Conservation (phyloP, 192 early-diverging fungal genomes). For the Diversispora eburnea region DNA sequence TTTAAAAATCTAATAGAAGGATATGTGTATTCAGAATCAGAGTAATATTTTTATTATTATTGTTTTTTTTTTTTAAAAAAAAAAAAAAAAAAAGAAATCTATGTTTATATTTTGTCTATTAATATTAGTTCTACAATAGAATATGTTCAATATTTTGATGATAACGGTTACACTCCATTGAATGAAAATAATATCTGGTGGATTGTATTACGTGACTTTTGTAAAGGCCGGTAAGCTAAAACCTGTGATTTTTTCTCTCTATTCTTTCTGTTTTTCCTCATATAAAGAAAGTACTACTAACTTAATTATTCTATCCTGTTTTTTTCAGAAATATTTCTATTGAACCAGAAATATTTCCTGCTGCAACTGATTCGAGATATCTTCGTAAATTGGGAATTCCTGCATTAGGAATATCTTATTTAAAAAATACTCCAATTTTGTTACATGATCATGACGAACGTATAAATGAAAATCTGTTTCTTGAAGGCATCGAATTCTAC, state of each 20-base stretch:
- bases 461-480: slow-evolving; percentile 68
- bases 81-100: not conserved
- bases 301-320: not conserved
- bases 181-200: slow-evolving; percentile 68
- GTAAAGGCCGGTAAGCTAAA: slow-evolving; percentile 41
- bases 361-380: slow-evolving; percentile 77
- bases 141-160: slow-evolving; percentile 62
- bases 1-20: slow-evolving; percentile 54
- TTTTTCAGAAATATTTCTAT: slow-evolving; percentile 45
- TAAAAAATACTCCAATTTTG: slow-evolving; percentile 72
- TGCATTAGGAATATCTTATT: slow-evolving; percentile 78
- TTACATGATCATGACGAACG: slow-evolving; percentile 88
- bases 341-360: slow-evolving; percentile 80
- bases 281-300: not conserved
- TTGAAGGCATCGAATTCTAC: slow-evolving; percentile 77
- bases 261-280: not conserved
- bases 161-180: slow-evolving; percentile 50
- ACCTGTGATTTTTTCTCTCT: not conserved
- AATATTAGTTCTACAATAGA: slow-evolving; percentile 52
- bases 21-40: slow-evolving; percentile 42
- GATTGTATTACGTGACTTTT: slow-evolving; percentile 53
- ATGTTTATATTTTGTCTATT: not conserved
- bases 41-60: slow-evolving; percentile 31
- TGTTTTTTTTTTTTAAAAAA: not conserved
- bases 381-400: slow-evolving; percentile 72